Base-by-base conservation (phyloP, 345 rosid genomes). In the Boechera divaricarpa region DNA sequence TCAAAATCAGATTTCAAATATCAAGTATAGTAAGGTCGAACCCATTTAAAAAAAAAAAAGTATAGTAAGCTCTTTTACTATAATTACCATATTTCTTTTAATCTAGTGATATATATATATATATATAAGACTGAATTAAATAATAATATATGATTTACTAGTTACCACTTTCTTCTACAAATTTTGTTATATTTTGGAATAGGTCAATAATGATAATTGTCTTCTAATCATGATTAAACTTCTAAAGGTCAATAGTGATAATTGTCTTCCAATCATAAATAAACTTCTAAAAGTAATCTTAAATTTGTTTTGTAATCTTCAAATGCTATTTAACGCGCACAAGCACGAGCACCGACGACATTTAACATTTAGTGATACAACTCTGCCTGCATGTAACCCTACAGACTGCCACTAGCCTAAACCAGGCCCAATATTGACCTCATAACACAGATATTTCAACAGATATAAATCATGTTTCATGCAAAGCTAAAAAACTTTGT, bases 401-500 rank as follows among this genome's bases (percentile, higher is more conserved):
- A 67, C 9, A 61, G 24, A 60, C 38, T 41, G 32, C 57, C 10
- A 61, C 26, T 63, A 77, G 36, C 18, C 38, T 56, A 70, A 53
- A 0, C 18, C 51, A 61, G 26, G 59, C 65, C 66, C 65, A 69
- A 13, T 62, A 59, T 75, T 51, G 55, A 76, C 73, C 44, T 2
- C 26, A 29, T 8, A 28, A 32, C 45, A 67, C 29, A 29, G 0
- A 21, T 36, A 16, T 67, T 51, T 58, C 61, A 57, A 75, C 69
- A 51, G 47, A 41, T 36, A n/a, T 33, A 32, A 47, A 33, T 48
- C 45, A 38, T 62, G 41, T 44, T 70, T 63, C 42, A 63, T 41
- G 61, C 39, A 47, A 71, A 16, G 36, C 67, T 56, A 2, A 39
- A 56, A 9, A 57, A 52, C 29, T 31, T 41, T 42, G 31, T 16